Conservation (phyloP, 805 yeast genomes). For the Saccharomycopsis fibuligera region DNA sequence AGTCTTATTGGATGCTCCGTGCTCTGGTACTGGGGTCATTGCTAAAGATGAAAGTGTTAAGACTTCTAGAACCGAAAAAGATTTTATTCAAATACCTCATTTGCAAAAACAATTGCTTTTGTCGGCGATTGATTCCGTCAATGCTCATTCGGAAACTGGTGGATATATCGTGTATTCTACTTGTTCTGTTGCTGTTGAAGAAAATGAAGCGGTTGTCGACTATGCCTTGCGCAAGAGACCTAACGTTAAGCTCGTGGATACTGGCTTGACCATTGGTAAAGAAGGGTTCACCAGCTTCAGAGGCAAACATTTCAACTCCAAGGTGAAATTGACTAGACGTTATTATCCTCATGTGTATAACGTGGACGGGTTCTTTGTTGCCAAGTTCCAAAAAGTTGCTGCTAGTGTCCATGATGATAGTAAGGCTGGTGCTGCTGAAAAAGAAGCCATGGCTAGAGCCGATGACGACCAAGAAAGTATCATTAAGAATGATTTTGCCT, state of each 20-base stretch:
- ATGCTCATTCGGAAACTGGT: constrained; percentile 85
- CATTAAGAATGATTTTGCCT: constrained; percentile 80
- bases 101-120: constrained; percentile 88
- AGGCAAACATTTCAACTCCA: constrained; percentile 83
- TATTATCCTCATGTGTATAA: constrained; percentile 98
- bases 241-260: constrained; percentile 87
- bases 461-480: constrained; percentile 61
- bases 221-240: constrained; percentile 95
- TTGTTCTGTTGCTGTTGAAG: constrained; percentile 97
- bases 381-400: constrained; percentile 88
- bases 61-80: constrained; percentile 89
- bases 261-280: constrained; percentile 89
- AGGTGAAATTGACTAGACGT: constrained; percentile 77
- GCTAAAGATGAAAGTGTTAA: constrained; percentile 95
- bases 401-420: constrained; percentile 79
- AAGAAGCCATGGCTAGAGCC: constrained; percentile 72
- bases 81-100: constrained; percentile 94
- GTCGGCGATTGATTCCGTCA: constrained; percentile 96
- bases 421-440: constrained; percentile 83
- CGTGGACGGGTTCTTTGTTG: constrained; percentile 97
- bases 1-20: constrained; percentile 93
- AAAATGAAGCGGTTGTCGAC: constrained; percentile 97
- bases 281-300: constrained; percentile 91
- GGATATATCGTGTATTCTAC: constrained; percentile 95
- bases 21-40: constrained; percentile 99